Conservation (phyloP, 768 basidiomycete genomes). For the Termitomyces sp. region DNA sequence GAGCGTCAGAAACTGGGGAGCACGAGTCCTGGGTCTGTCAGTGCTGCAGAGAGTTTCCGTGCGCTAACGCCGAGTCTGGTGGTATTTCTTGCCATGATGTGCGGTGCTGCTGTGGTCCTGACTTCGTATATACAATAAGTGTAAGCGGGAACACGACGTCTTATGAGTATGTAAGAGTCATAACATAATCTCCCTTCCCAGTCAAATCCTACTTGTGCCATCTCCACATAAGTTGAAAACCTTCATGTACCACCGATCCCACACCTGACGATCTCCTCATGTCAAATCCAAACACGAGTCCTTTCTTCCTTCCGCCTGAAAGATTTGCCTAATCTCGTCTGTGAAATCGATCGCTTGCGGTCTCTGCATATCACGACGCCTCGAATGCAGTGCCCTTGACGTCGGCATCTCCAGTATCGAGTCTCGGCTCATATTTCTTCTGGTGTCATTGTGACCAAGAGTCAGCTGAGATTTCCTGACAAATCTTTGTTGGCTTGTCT, state of each 20-base stretch:
- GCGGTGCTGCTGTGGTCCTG: conserved; percentile 1
- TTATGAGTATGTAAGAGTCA: neutral
- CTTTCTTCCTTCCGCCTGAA: neutral
- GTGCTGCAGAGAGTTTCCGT: conserved; percentile 8
- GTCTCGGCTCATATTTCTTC: no score
- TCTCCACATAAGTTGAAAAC: neutral
- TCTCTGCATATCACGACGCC: neutral
- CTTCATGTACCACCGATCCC: no score
- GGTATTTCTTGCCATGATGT: neutral
- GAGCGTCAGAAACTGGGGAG: conserved; percentile 19
- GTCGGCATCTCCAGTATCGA: neutral
- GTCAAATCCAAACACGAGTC: no score
- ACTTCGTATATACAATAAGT: neutral
- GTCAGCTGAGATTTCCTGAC: no score
- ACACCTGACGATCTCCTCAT: no score
- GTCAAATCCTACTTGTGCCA: neutral
- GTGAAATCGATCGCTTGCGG: neutral
- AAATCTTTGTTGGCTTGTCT: no score
- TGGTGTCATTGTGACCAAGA: no score
- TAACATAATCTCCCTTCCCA: neutral
- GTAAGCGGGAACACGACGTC: neutral
- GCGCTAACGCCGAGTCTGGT: conserved; percentile 6
- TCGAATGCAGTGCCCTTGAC: neutral
- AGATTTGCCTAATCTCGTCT: neutral
- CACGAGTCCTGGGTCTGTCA: conserved; percentile 23